Base-by-base conservation (phyloP, 169 alveolate species). In the Neospora caninum region DNA sequence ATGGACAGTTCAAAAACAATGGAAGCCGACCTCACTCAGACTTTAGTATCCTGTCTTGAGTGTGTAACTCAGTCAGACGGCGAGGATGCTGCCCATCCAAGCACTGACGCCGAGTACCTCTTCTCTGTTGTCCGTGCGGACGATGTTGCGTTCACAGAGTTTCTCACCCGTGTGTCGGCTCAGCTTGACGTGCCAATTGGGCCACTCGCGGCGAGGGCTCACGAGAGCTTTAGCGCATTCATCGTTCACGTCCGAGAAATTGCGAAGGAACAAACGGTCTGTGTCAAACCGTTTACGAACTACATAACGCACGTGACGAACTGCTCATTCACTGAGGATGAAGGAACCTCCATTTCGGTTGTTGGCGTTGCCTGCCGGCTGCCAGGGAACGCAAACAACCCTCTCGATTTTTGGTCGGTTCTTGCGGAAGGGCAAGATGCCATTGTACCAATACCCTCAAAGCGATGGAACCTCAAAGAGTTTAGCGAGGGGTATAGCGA, bases 361-460 rank as follows among this genome's bases (percentile, higher is more conserved):
- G 91, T 94, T 31, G 96, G 97, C 73, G 94, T 91, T 53, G 93
- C 97, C 34, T 96, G 97, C 91, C 92, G 95, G 42, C 94, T 96
- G 34, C 97, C 97, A 0, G 96, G 96, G 27, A 94, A 93, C 16
- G 94, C 92, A 36, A 64, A 80, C 31, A 94, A 88, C n/a, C 96
- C 96, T n/a, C 86, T 82, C 25, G 95, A 88, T 64, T 91, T 95
- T 91, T 96, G 97, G 97, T 54, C 94, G 41, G 43, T 92, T 82
- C 84, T 96, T 39, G 84, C 88, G 78, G 91, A 93, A 38, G 95
- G 96, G 80, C 70, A 43, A 36, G 97, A 96, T 78, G 95, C 95
- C 69, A 94, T 96, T 42, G 95, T 92, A 39, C 96, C 95, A 69
- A 93, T 96, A 25, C 97, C 97, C 29, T 31, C 43, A 20, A n/a